A percentile compares a stretch with the other conserved stretches of the same genome.
Evolutionary conservation across 164 flowering plant genomes (phyloP).

Genomic region (Umbellularia californica): DNA sequence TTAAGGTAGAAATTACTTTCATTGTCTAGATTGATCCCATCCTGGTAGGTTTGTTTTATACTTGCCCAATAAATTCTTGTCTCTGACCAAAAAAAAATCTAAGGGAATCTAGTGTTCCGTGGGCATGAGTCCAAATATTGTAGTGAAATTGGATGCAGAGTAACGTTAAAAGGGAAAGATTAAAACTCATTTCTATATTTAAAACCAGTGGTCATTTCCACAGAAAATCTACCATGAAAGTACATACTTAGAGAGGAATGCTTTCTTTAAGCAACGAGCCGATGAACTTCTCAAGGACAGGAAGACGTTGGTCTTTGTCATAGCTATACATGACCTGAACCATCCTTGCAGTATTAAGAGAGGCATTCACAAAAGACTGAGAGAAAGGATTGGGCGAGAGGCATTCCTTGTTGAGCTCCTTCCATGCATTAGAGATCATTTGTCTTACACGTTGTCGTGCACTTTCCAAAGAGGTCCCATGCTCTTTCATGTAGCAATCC

Average conservation of each 20-base stretch:
- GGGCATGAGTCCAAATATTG: no score
- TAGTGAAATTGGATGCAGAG: no score
- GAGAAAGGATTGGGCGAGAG: constrained; percentile 33
- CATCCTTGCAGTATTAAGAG: constrained; percentile 48
- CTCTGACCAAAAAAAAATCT: no score
- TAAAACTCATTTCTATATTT: no score
- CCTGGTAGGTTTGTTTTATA: no score
- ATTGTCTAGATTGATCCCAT: no score
- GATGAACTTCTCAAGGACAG: constrained; percentile 27
- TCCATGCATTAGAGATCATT: constrained; percentile 46
- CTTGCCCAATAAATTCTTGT: no score
- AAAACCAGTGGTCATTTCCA: no score
- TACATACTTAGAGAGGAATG: neutral
- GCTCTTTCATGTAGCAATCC: constrained; percentile 38
- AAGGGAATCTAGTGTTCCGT: no score
- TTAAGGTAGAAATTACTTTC: no score
- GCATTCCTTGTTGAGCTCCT: constrained; percentile 41
- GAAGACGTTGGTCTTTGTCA: constrained; percentile 38
- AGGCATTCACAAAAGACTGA: constrained; percentile 25
- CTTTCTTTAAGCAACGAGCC: constrained; percentile 7
- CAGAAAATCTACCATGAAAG: no score
- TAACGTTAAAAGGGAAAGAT: no score
- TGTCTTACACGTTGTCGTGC: constrained; percentile 25
- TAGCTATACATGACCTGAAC: constrained; percentile 45
- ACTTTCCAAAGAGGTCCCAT: constrained; percentile 13